Conservation (phyloP, 768 basidiomycete genomes). For the Mycena polygramma region DNA sequence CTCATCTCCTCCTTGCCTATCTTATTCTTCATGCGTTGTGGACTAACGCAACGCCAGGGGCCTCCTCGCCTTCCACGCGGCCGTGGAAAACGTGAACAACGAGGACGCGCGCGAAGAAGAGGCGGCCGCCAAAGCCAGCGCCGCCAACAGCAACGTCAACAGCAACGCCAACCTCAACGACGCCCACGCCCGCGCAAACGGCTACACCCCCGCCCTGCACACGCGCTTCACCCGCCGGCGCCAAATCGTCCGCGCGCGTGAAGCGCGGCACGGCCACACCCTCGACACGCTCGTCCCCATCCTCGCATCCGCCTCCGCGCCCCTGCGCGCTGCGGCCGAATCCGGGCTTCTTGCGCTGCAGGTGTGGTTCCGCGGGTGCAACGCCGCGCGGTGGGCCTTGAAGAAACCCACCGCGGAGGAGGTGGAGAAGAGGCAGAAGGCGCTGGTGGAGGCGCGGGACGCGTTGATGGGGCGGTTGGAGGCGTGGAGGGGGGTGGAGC, state of each 20-base stretch:
- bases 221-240: conserved; percentile 49
- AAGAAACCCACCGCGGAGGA: conserved; percentile 37
- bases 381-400: conserved; percentile 51
- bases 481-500: conserved; percentile 51
- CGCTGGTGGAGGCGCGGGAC: conserved; percentile 43
- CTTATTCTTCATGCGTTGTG: too few relatives aligned
- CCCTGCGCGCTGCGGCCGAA: conserved; percentile 51
- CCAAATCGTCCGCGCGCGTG: conserved; percentile 47
- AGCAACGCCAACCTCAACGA: too few relatives aligned
- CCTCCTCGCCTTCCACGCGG: conserved; percentile 54
- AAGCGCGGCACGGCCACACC: conserved; percentile 56
- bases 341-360: conserved; percentile 39
- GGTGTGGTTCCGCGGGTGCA: conserved; percentile 54
- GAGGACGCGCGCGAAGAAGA: conserved; percentile 42
- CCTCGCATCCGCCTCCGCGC: conserved; percentile 50
- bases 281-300: conserved; percentile 58
- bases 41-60: conserved; percentile 42
- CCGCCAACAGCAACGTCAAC: too few relatives aligned
- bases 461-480: conserved; percentile 45
- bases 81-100: conserved; percentile 50
- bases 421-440: conserved; percentile 43
- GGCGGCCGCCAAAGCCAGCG: conserved; percentile 27
- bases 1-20: too few relatives aligned
- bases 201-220: conserved; percentile 30
- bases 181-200: conserved; percentile 15